Evolutionary conservation across 1,139 yeast genomes (phyloP).

Genomic region (Protomyces pachydermus): DNA sequence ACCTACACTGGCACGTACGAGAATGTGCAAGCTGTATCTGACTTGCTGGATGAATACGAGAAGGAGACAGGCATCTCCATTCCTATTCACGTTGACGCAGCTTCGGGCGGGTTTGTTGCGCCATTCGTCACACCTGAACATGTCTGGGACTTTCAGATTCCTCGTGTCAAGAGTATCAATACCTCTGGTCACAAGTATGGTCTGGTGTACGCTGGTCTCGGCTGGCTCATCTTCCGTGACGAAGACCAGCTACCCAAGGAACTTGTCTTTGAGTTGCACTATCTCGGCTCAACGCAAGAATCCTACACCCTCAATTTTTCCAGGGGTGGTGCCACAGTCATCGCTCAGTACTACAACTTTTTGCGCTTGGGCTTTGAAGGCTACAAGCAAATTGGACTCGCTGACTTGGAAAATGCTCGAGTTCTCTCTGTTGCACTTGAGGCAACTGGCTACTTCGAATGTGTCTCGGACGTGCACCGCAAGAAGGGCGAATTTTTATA

Average conservation of each 20-base stretch:
- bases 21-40: conserved; percentile 57
- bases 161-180: conserved; percentile 76
- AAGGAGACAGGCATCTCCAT: conserved; percentile 60
- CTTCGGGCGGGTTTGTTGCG: conserved; percentile 70
- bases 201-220: conserved; percentile 73
- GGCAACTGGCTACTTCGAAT: conserved; percentile 61
- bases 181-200: conserved; percentile 91
- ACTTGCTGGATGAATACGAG: conserved; percentile 63
- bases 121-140: conserved; percentile 40
- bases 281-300: conserved; percentile 85
- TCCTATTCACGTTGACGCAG: conserved; percentile 91
- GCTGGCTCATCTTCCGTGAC: conserved; percentile 86
- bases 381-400: conserved; percentile 56
- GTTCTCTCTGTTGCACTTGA: conserved; percentile 61
- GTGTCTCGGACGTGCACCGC: conserved; percentile 47
- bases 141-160: conserved; percentile 56
- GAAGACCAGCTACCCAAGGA: conserved; percentile 59
- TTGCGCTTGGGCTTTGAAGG: conserved; percentile 68
- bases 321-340: conserved; percentile 86
- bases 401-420: conserved; percentile 65
- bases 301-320: conserved; percentile 80
- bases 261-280: conserved; percentile 70
- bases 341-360: conserved; percentile 81
- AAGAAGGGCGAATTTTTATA: conserved; percentile 40
- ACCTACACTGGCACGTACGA: conserved; percentile 93